Evolutionary conservation across 805 yeast species (phyloP).

Genomic region (Pichia thaimueangensis): DNA sequence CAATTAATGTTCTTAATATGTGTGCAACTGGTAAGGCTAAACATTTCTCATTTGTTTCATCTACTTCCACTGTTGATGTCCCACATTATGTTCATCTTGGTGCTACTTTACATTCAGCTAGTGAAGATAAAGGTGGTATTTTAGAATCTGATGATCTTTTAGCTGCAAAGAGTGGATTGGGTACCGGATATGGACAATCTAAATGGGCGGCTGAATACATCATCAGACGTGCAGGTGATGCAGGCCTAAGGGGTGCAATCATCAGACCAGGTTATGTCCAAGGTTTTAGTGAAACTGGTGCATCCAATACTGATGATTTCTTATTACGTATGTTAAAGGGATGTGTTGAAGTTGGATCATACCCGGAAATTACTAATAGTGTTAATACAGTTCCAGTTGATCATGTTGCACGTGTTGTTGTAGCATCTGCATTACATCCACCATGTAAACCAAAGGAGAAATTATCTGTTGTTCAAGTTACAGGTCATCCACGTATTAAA

Average conservation of each 20-base stretch:
- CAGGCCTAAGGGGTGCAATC: constrained; percentile 83
- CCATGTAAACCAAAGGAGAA: constrained; percentile 42
- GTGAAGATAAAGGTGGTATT: constrained; percentile 67
- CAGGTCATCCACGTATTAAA: constrained; percentile 88
- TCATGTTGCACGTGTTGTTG: constrained; percentile 90
- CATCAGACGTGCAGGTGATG: constrained; percentile 78
- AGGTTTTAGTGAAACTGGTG: constrained; percentile 78
- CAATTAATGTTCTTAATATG: constrained; percentile 75
- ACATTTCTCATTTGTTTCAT: constrained; percentile 83
- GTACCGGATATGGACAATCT: constrained; percentile 94
- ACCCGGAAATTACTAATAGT: constrained; percentile 79
- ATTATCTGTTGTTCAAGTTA: constrained; percentile 81
- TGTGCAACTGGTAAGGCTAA: constrained; percentile 80
- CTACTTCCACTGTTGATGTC: constrained; percentile 89
- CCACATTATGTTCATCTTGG: constrained; percentile 74
- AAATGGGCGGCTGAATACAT: constrained; percentile 96
- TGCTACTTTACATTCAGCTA: constrained; percentile 57
- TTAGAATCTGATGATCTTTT: constrained; percentile 75
- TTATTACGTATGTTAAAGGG: constrained; percentile 92
- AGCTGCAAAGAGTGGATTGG: constrained; percentile 78
- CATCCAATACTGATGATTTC: constrained; percentile 95
- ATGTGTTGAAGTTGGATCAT: constrained; percentile 76
- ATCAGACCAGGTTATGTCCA: constrained; percentile 95
- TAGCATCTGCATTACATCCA: constrained; percentile 76
- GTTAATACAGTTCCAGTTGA: constrained; percentile 98